These are phyloP conservation scores for Fusarium heterosporum DNA, from an alignment of 2,329 filamentous ascomycete genomes.

Conservation along the genomic window DNA sequence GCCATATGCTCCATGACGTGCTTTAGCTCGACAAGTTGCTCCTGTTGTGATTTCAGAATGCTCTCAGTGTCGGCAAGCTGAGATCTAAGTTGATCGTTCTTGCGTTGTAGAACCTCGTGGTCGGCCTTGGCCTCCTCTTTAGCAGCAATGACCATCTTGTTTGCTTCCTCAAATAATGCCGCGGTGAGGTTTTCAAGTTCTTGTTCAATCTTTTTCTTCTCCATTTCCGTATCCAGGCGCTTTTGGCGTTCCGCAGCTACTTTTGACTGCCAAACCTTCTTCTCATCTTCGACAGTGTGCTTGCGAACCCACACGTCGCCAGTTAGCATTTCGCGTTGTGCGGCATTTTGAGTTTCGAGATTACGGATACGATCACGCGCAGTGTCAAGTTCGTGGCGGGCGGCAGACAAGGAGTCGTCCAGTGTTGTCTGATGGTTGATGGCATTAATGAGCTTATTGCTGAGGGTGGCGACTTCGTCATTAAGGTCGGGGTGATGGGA, in stretches of 20 bases:
- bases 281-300: slow-evolving; percentile 79
- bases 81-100: slow-evolving; percentile 86
- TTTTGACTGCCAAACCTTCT: slow-evolving; percentile 66
- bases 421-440: slow-evolving; percentile 96
- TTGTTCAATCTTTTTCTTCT: slow-evolving; percentile 89
- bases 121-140: slow-evolving; percentile 90
- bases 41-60: slow-evolving; percentile 88
- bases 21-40: slow-evolving; percentile 92
- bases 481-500: slow-evolving; percentile 67
- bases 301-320: slow-evolving; percentile 81
- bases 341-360: slow-evolving; percentile 74
- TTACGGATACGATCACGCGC: slow-evolving; percentile 74
- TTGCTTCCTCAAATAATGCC: slow-evolving; percentile 97
- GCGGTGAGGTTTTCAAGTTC: slow-evolving; percentile 92
- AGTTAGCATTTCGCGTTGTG: slow-evolving; percentile 77
- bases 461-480: slow-evolving; percentile 87
- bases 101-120: slow-evolving; percentile 81
- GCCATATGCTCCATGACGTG: slow-evolving; percentile 90
- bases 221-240: slow-evolving; percentile 75
- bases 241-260: slow-evolving; percentile 74
- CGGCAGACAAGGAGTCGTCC: slow-evolving; percentile 86
- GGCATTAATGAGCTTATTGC: slow-evolving; percentile 95
- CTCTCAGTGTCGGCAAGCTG: slow-evolving; percentile 89
- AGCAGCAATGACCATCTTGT: slow-evolving; percentile 93
- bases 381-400: slow-evolving; percentile 83